Base-by-base conservation (phyloP, 2,329 filamentous ascomycete species). In the Sporothrix phasma region DNA sequence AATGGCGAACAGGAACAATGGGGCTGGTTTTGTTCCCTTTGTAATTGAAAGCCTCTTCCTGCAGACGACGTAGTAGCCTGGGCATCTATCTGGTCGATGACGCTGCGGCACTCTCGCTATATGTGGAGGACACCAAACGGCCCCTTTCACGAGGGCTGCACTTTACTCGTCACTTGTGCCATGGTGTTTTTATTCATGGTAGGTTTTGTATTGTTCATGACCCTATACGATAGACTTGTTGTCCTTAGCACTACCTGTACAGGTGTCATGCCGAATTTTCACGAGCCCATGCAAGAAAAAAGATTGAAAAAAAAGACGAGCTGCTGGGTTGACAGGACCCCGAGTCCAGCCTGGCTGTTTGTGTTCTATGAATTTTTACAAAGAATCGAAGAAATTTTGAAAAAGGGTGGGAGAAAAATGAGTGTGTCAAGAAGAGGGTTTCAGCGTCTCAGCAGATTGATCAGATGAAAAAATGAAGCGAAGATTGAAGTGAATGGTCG, bases 361-460 rank as follows among this genome's bases (percentile, higher is more conserved):
- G 51, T 56, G 51, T 56, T 56, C 39, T 61, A 46, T 29, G 51
- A 60, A 64, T 60, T 34, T 47, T 37, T 56, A 49, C 46, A 49
- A 58, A 60, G 53, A 64, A 31, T n/a, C 8, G 26, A 58, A 34
- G 24, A 61, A 64, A 60, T n/a, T 37, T 45, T 41, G 13, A 13
- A 19, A 46, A 62, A 60, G 41, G 41, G 31, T 34, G 59, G 15
- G 11, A n/a, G 29, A 37, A 17, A 62, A 41, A 39, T 49, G 65
- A 54, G 61, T 37, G 24, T 43, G 17, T 43, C 31, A 51, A 63
- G 41, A 63, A 47, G 54, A n/a, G 51, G n/a, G 24, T 19, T 56
- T 61, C 47, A 53, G 43, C 19, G 45, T 47, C 22, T 54, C 45
- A 45, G 37, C 19, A 45, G 24, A 45, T 31, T 59, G 53, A 37